Conservation (phyloP, 352 stramenopile species). For the Phytophthora uliginosa region DNA sequence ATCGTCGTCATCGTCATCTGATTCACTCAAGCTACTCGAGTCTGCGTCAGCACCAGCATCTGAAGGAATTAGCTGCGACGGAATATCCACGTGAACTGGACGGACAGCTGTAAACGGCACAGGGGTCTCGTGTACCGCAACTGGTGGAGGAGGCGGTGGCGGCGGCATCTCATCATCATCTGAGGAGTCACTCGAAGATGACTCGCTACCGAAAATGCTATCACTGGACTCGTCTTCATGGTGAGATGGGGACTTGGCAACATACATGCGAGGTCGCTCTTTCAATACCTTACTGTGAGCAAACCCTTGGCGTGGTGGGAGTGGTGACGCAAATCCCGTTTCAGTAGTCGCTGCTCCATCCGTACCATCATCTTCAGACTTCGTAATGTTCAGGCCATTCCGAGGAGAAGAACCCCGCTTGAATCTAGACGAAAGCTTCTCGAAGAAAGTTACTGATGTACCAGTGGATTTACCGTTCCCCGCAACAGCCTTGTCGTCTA, state of each 20-base stretch:
- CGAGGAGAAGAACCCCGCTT: conserved; percentile 73
- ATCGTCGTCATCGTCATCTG: conserved; percentile 42
- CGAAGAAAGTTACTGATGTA: conserved; percentile 83
- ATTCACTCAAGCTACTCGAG: conserved; percentile 59
- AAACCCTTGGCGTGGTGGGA: conserved; percentile 32
- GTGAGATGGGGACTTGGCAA: conserved; percentile 67
- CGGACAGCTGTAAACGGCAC: conserved; percentile 16
- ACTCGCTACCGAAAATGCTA: conserved; percentile 89
- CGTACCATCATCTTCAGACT: conserved; percentile 31
- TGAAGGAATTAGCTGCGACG: conserved; percentile 41
- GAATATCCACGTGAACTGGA: conserved; percentile 26
- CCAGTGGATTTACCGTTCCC: conserved; percentile 39
- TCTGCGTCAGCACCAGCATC: conserved; percentile 65
- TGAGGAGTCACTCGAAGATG: conserved; percentile 51
- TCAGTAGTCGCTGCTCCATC: conserved; percentile 25
- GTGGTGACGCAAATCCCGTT: conserved; percentile 34
- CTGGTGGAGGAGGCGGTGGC: conserved; percentile 53
- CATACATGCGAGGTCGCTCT: conserved; percentile 83
- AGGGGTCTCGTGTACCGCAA: conserved; percentile 23
- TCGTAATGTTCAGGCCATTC: conserved; percentile 30
- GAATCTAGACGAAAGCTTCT: conserved; percentile 87
- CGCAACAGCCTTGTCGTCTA: conserved; percentile 44
- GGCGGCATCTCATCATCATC: conserved; percentile 63
- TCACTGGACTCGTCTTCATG: conserved; percentile 89
- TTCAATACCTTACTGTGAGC: conserved; percentile 58